A percentile compares a stretch with the other conserved stretches of the same genome.
These are phyloP conservation scores for Tetracentron sinense DNA, from an alignment of 164 flowering plant genomes.

Conservation along the genomic window DNA sequence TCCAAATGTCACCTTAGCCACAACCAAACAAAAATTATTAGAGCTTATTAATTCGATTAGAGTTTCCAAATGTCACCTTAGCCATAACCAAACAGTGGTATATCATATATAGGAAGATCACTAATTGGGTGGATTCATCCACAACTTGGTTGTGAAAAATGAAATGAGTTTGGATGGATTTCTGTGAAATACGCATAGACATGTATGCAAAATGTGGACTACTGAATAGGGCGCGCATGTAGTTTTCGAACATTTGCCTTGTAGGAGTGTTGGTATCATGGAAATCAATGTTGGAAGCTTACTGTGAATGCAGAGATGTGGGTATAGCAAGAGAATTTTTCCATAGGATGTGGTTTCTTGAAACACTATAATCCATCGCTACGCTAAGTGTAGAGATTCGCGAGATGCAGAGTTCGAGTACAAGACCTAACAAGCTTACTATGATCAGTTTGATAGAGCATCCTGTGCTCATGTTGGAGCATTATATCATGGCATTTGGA, in stretches of 20 bases:
- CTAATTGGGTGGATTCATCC: conserved; percentile 15
- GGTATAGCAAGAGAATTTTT: conserved; percentile 14
- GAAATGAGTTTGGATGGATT: conserved; percentile 23
- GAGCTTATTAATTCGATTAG: no score
- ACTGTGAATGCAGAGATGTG: conserved; percentile 15
- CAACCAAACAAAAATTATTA: no score
- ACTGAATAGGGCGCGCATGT: conserved; percentile 4
- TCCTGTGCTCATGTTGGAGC: conserved; percentile 24
- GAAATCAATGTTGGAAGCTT: conserved; percentile 30
- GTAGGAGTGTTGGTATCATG: conserved; percentile 21
- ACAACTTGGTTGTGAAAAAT: conserved; percentile 12
- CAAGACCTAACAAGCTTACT: conserved; percentile 21
- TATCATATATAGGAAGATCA: not conserved
- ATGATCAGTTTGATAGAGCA: conserved; percentile 17
- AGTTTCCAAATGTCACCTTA: no score
- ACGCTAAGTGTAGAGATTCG: conserved; percentile 7
- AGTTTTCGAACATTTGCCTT: conserved; percentile 16
- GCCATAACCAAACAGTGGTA: no score
- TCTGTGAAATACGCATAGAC: conserved; percentile 22
- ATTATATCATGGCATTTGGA: conserved; percentile 21
- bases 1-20: no score
- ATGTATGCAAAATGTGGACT: conserved; percentile 16
- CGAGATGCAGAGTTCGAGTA: conserved; percentile 17
- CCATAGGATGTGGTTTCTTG: conserved; percentile 27
- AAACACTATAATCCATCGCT: conserved; percentile 23